phyloP scores from a whole-genome alignment of 768 basidiomycete genomes.

The Rhodocollybia butyracea region DNA sequence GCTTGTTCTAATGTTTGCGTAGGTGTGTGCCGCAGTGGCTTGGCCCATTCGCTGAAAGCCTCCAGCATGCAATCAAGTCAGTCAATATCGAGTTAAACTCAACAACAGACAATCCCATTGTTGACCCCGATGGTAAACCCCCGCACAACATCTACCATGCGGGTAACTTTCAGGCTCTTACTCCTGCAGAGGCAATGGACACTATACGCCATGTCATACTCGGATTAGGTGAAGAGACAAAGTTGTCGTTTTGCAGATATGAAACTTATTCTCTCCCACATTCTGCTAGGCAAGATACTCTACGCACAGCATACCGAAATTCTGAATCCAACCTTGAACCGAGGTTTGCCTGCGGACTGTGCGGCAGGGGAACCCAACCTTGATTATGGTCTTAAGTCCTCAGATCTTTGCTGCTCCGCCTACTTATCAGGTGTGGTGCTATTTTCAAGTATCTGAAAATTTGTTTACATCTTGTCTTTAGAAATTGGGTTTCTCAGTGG shows the following conservation, averaged over 20 bases:
- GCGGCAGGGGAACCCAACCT: conserved; percentile 51
- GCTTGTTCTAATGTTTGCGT: conserved; percentile 21
- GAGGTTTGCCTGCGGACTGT: conserved; percentile 53
- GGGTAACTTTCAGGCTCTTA: conserved; percentile 62
- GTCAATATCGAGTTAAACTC: conserved; percentile 53
- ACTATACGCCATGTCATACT: neutral
- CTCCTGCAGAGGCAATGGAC: conserved; percentile 32
- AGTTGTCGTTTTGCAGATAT: no score
- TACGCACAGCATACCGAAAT: conserved; percentile 45
- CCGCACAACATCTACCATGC: conserved; percentile 46
- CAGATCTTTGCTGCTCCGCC: conserved; percentile 59
- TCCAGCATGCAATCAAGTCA: conserved; percentile 40
- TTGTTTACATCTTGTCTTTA: neutral
- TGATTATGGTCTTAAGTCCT: conserved; percentile 57
- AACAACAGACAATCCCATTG: no score
- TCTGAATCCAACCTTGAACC: conserved; percentile 57
- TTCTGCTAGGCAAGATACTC: conserved; percentile 37
- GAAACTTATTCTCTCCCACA: no score
- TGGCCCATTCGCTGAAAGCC: conserved; percentile 57
- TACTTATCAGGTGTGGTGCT: no score
- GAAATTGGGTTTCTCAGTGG: neutral
- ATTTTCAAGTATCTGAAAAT: conserved; percentile 6
- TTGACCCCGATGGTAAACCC: conserved; percentile 25
- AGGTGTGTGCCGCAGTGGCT: conserved; percentile 44
- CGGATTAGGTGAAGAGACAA: conserved; percentile 51